These are phyloP conservation scores for Fusarium caatingaense DNA, from an alignment of 2,329 filamentous ascomycete species.

Conservation along the genomic window DNA sequence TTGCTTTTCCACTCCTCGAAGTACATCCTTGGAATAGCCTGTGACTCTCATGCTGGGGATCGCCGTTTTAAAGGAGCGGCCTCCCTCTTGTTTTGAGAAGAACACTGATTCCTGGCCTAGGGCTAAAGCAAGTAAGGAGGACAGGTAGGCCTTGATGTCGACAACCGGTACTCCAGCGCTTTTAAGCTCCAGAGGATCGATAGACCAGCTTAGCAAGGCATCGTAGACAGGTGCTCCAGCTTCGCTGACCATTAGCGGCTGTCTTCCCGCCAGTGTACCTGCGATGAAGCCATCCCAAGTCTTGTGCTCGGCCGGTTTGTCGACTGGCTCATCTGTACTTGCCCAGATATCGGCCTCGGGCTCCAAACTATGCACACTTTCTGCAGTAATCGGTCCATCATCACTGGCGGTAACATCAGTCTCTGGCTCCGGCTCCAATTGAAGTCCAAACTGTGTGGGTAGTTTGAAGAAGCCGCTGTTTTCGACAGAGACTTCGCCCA, in stretches of 20 bases:
- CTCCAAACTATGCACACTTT: conserved; percentile 19
- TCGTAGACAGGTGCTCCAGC: conserved; percentile 75
- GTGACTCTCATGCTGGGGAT: conserved; percentile 63
- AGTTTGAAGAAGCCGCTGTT: conserved; percentile 50
- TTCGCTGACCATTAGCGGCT: conserved; percentile 73
- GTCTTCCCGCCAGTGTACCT: conserved; percentile 50
- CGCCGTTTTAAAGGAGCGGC: conserved; percentile 63
- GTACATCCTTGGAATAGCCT: conserved; percentile 64
- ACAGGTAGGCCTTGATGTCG: conserved; percentile 61
- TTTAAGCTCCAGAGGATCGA: conserved; percentile 54
- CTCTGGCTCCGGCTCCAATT: conserved; percentile 17
- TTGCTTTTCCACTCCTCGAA: conserved; percentile 59
- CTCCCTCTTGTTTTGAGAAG: conserved; percentile 69
- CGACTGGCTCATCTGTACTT: conserved; percentile 48
- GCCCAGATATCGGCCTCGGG: conserved; percentile 59
- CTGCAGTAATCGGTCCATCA: conserved; percentile 5
- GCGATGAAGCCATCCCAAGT: conserved; percentile 78
- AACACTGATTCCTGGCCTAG: conserved; percentile 79
- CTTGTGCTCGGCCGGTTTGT: conserved; percentile 59
- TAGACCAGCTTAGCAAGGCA: conserved; percentile 62
- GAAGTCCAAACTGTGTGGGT: conserved; percentile 27
- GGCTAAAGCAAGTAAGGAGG: conserved; percentile 72
- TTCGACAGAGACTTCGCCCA: conserved; percentile 38
- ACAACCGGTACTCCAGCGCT: conserved; percentile 58
- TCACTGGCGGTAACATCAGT: conserved; percentile 8